Evolutionary conservation across 768 basidiomycete species (phyloP).

Genomic region (Tylopilus rubrobrunneus): DNA sequence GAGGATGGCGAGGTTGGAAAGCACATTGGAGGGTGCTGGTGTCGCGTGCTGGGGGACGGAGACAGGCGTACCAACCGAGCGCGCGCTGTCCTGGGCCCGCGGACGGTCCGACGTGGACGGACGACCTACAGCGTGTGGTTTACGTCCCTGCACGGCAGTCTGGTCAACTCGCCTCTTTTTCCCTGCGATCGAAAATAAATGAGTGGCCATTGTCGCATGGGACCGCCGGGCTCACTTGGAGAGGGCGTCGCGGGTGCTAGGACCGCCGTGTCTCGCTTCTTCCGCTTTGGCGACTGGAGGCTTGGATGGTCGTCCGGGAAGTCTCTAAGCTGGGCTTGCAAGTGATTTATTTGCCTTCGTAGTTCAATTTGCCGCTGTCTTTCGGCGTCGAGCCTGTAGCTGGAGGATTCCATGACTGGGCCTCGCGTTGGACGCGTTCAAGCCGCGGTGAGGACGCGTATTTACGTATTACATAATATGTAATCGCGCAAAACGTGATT

Average conservation of each 20-base stretch:
- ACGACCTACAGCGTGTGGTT: conserved; percentile 7
- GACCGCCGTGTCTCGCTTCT: conserved; percentile 36
- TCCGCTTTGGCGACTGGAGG: conserved; percentile 47
- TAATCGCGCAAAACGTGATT: too few relatives aligned
- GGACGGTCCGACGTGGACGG: conserved; percentile 12
- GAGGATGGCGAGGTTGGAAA: conserved; percentile 47
- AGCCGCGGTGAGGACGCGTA: conserved; percentile 17
- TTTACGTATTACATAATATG: conserved; percentile 17
- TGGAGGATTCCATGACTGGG: conserved; percentile 53
- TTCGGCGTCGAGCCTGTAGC: conserved; percentile 37
- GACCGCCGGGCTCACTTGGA: conserved; percentile 48
- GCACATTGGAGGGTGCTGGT: conserved; percentile 49
- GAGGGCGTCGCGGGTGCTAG: conserved; percentile 56
- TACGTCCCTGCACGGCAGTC: conserved; percentile 18
- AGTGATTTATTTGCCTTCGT: conserved; percentile 47
- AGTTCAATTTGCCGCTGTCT: conserved; percentile 46
- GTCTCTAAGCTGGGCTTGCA: conserved; percentile 53
- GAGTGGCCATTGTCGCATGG: neutral
- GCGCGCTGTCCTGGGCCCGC: conserved; percentile 11
- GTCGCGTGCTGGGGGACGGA: conserved; percentile 18
- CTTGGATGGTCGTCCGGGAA: conserved; percentile 24
- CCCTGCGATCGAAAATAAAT: conserved; percentile 13
- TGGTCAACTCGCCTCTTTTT: conserved; percentile 46
- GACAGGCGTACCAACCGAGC: conserved; percentile 4
- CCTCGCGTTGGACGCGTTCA: conserved; percentile 17